Percentiles rank a stretch among this genome's conserved stretches.
Conservation (phyloP, 2,329 filamentous ascomycete species). For the Fusarium oligoseptatum region DNA sequence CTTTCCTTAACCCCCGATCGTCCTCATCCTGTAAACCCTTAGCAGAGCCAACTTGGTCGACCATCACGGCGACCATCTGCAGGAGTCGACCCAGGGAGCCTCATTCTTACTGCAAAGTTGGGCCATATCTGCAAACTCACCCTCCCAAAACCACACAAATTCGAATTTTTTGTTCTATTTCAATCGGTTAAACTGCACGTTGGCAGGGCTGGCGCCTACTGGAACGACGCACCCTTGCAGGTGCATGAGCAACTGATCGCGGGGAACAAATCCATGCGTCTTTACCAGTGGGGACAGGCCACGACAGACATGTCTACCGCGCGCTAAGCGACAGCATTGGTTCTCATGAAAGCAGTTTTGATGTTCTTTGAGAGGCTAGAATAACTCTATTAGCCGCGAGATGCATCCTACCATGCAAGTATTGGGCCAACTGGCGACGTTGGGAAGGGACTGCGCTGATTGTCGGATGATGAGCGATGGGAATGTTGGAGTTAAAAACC, state of each 20-base stretch:
- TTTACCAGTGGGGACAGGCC: not conserved
- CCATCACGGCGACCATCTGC: no score
- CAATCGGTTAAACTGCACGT: not conserved
- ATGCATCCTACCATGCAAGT: not conserved
- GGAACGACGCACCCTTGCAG: not conserved
- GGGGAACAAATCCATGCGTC: not conserved
- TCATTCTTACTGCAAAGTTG: not conserved
- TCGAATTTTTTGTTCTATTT: not conserved
- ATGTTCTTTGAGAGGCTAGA: not conserved
- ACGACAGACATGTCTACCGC: not conserved
- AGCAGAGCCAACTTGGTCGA: no score
- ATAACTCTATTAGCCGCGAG: not conserved
- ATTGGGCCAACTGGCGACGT: not conserved
- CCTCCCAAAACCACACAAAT: not conserved
- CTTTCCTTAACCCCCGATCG: no score
- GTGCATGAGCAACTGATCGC: not conserved
- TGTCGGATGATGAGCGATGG: not conserved
- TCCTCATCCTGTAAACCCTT: no score
- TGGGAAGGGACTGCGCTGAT: not conserved
- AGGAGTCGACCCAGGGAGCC: no score
- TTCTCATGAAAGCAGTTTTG: not conserved
- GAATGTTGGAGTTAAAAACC: not conserved
- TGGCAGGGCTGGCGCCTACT: not conserved
- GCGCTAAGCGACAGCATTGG: not conserved
- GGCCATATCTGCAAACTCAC: not conserved